Evolutionary conservation across 192 early-diverging fungal genomes (phyloP), one percentile per base, ranked within the genome.

Genomic region (Ambispora gerdemannii): DNA sequence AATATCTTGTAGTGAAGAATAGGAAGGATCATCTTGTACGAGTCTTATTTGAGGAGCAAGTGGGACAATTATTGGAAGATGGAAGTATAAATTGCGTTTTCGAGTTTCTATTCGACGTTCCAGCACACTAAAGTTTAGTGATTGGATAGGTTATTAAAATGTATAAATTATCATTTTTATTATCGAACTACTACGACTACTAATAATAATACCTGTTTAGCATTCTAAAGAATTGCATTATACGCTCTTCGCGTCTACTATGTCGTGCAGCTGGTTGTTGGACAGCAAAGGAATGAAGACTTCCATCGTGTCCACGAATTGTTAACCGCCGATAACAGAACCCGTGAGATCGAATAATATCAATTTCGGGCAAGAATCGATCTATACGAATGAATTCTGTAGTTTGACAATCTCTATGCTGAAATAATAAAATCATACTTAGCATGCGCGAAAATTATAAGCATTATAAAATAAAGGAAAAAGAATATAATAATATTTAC

Each of bases 311-410:
- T 20, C 94, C 96, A 15, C 92, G 87, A 62, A 99, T 93, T 0
- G 91, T 90, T 70, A 98, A 61, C 33, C 91, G 81, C 24, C 95
- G 85, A 61, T 86, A 83, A 36, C 90, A 93, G 47, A 82, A 85
- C 22, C 83, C 83, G 74, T 90, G 86, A 52, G 89, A 86, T 35
- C 95, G 81, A 59, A 94, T 80, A 22, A 95, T 75, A 50, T 91
- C 89, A n/a, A 99, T 91, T 53, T 92, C 90, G 0, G 96, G 92
- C 76, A 92, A 76, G 80, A 98, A 98, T 20, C 96, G 87, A 74
- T 97, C 95, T 64, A 99, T 98, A 17, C 92, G 83, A 43, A 98
- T 83, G 84, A 98, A 96, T 74, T 97, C 93, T 66, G 92, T 90
- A 76, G 86, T 91, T 74, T 82, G 90, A 70, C 95, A 84, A 50